Evolutionary conservation across 257 asterid species (phyloP).

Genomic region (Thymus mandschuricus): DNA sequence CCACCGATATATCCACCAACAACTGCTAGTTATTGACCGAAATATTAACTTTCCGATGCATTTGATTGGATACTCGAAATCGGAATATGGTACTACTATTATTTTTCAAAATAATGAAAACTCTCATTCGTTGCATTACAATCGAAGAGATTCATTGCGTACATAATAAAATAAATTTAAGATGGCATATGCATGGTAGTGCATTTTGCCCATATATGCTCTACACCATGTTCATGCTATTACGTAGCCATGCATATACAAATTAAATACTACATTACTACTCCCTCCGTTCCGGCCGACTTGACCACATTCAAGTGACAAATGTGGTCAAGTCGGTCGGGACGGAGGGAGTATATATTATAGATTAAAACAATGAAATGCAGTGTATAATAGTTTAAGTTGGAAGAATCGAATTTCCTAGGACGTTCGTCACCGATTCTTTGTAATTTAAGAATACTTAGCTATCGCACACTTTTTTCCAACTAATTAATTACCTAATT

Average conservation of each 20-base stretch:
- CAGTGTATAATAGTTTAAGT: constrained; percentile 2
- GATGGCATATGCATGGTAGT: neutral
- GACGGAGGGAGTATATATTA: no score
- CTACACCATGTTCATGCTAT: neutral
- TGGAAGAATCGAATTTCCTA: constrained; percentile 33
- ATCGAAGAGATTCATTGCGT: no score
- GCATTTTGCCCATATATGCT: neutral
- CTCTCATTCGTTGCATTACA: no score
- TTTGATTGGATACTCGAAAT: no score
- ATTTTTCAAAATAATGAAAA: no score
- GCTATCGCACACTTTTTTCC: constrained; percentile 14
- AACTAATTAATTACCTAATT: neutral
- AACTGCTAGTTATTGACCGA: neutral
- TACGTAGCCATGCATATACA: neutral
- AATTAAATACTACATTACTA: no score
- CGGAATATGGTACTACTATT: no score
- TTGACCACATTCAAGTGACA: no score
- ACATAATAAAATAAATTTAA: neutral
- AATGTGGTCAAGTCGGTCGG: no score
- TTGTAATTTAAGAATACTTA: constrained; percentile 23
- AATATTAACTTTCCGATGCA: neutral
- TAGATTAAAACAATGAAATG: constrained; percentile 11
- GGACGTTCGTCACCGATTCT: constrained; percentile 35
- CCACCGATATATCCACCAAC: neutral
- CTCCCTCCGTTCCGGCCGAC: no score